Base-by-base conservation (phyloP, 192 early-diverging fungal genomes). In the Coemansia sp. region DNA sequence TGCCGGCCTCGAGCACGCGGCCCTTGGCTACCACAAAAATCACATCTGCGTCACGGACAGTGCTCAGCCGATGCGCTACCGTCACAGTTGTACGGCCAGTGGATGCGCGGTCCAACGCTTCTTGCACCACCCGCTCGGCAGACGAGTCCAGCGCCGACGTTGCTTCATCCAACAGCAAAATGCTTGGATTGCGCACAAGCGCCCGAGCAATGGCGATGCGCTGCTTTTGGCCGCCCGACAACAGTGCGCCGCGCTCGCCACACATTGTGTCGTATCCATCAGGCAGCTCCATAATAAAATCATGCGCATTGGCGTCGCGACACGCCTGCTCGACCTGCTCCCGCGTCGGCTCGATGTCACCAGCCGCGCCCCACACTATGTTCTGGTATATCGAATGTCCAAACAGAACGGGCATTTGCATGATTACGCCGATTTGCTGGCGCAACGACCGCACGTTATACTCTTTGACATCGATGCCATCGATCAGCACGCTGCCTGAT, bases 181-280 rank as follows among this genome's bases (percentile, higher is more conserved):
- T 92, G 22, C 73, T 73, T 8, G 95, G 93, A 76, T 94, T 88
- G 72, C 92, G 92, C 47, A 95, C 84, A 55, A 97, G 82, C 19
- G 94, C 93, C 39, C 95, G 86, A 11, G 95, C 94, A 83, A 98
- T 97, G 58, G 94, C 93, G 69, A 96, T 93, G 63, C 96, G 89
- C 69, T 96, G 96, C 76, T 96, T 96, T 73, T 98, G 96, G 14
- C 96, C 96, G 57, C 95, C 96, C 22, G 90, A 93, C 5, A 98
- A 65, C 75, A 87, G 69, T 52, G 90, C 83, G 4, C 88, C 91
- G 50, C 85, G 79, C 75, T 97, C 94, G 56, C 96, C 96, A 19
- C 95, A 92, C 58, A 88, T 60, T 1, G 95, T 95, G 68, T 96
- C 89, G 82, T 95, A 93, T 35, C 88, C 87, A 15, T 91, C 73